Evolutionary conservation across 164 flowering plant species (phyloP).

Genomic region (Cinnamomum chago): DNA sequence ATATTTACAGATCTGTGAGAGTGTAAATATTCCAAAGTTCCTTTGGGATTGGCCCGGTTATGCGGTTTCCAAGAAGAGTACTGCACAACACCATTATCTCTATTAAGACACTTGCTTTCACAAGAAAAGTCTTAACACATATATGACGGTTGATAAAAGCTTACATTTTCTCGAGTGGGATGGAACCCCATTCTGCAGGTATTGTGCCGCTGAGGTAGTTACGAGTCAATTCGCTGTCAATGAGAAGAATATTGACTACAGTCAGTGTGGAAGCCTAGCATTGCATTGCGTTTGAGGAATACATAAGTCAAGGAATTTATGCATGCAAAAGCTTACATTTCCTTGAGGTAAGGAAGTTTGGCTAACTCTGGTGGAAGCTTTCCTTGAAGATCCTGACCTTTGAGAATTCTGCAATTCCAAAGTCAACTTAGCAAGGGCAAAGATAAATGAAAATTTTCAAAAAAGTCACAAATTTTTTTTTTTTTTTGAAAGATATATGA

Average conservation of each 20-base stretch:
- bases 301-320: background rate
- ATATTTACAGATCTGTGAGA: constrained; percentile 37
- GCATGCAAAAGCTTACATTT: background rate
- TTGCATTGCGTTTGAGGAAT: background rate
- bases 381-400: background rate
- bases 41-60: constrained; percentile 21
- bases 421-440: too few species aligned
- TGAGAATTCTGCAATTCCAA: background rate
- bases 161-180: constrained; percentile 38
- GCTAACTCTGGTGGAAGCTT: background rate
- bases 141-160: constrained; percentile 5
- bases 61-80: constrained; percentile 33
- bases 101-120: background rate
- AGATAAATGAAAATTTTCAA: too few species aligned
- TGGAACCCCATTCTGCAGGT: constrained; percentile 57
- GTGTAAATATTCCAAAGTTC: constrained; percentile 29
- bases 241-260: background rate
- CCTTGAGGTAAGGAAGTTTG: background rate
- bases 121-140: background rate
- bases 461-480: too few species aligned
- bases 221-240: constrained; percentile 54
- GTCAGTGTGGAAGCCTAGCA: background rate
- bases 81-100: constrained; percentile 28
- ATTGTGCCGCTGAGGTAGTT: constrained; percentile 66
- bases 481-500: too few species aligned